Evolutionary conservation across 2,329 filamentous ascomycete species (phyloP).

Genomic region (Pseudohalonectria lignicola): DNA sequence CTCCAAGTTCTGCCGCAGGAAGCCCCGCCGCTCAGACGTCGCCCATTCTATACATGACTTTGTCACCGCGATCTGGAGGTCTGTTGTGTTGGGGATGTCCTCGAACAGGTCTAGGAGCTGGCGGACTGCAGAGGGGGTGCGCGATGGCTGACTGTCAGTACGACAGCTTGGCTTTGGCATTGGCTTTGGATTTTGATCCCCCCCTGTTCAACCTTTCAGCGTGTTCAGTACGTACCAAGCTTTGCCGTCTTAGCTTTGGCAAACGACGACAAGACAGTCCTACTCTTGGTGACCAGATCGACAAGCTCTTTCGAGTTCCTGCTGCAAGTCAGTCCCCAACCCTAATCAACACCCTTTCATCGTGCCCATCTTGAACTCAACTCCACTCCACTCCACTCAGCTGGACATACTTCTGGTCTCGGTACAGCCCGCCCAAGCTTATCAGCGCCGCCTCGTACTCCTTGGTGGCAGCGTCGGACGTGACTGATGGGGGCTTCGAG

Average conservation of each 20-base stretch:
- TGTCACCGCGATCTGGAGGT: slow-evolving; percentile 88
- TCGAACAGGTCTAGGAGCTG: slow-evolving; percentile 94
- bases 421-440: slow-evolving; percentile 83
- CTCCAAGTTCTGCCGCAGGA: slow-evolving; percentile 96
- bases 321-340: too few species aligned
- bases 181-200: too few species aligned
- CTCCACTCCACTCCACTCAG: not conserved
- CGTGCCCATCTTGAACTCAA: not conserved
- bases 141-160: not conserved
- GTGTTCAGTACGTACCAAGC: slow-evolving; percentile 54
- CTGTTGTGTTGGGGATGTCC: slow-evolving; percentile 85
- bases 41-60: slow-evolving; percentile 99
- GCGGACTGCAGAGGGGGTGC: slow-evolving; percentile 45
- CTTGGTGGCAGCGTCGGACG: slow-evolving; percentile 71
- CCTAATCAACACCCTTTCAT: too few species aligned
- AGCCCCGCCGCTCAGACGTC: slow-evolving; percentile 83
- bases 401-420: slow-evolving; percentile 66
- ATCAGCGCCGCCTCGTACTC: slow-evolving; percentile 88
- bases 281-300: slow-evolving; percentile 79
- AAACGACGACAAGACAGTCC: slow-evolving; percentile 86
- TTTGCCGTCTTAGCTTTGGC: slow-evolving; percentile 99
- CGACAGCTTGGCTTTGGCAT: not conserved
- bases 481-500: slow-evolving; percentile 71
- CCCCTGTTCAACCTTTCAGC: not conserved
- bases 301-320: slow-evolving; percentile 79